Evolutionary conservation across 1,284 basidiomycete genomes (phyloP).

Genomic region (Pseudozyma sp.): DNA sequence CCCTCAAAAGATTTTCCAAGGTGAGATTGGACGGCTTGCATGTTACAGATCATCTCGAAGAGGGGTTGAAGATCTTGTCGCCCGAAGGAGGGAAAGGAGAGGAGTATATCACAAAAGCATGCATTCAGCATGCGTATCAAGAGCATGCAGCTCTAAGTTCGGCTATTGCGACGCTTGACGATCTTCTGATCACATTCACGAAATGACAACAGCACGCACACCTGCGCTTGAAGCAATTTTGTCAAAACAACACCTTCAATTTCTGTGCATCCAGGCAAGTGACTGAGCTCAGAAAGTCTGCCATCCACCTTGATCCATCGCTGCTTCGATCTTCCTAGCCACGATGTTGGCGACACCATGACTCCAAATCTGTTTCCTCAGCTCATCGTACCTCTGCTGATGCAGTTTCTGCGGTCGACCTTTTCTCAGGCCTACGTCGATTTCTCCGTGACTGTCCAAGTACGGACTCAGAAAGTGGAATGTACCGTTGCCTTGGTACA

Average conservation of each 20-base stretch:
- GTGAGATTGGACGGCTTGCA: not conserved
- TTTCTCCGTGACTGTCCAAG: constrained; percentile 92
- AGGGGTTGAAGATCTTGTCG: constrained; percentile 6
- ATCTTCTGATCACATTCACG: constrained; percentile 1
- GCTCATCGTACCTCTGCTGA: constrained; percentile 87
- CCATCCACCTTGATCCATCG: constrained; percentile 90
- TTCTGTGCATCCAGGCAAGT: not conserved
- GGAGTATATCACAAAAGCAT: constrained; percentile 16
- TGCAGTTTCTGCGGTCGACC: constrained; percentile 91
- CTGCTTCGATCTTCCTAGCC: constrained; percentile 82
- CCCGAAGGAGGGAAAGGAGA: not conserved
- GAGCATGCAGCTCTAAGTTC: constrained; percentile 16
- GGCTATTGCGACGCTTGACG: constrained; percentile 6
- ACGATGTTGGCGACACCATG: constrained; percentile 91
- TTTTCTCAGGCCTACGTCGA: constrained; percentile 89
- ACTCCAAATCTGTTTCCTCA: constrained; percentile 87
- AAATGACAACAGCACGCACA: not conserved
- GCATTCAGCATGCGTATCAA: constrained; percentile 39
- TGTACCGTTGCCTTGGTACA: constrained; percentile 88
- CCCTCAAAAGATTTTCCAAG: constrained; percentile 2
- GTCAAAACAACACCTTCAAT: constrained; percentile 2
- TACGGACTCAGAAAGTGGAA: constrained; percentile 87
- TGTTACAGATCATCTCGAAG: constrained; percentile 1
- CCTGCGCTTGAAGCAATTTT: no score
- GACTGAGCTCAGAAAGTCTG: constrained; percentile 76